Conservation (phyloP, 176 grass and related monocot species). For the Eleusine indica region DNA sequence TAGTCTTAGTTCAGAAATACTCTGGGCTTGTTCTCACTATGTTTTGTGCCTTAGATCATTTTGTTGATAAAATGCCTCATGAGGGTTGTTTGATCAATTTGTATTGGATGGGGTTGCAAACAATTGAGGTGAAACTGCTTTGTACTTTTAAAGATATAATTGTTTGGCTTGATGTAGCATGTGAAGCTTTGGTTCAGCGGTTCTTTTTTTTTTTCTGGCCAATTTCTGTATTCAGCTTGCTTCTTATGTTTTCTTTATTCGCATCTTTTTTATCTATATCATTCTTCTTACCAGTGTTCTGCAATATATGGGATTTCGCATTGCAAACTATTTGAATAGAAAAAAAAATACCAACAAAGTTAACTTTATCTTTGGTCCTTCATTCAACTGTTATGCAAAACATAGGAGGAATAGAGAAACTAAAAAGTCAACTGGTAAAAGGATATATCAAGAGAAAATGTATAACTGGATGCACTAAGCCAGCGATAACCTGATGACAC, state of each 20-base stretch:
- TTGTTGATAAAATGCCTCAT: conserved; percentile 27
- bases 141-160: conserved; percentile 19
- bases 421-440: too few species aligned
- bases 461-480: too few species aligned
- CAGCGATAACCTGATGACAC: too few species aligned
- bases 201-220: not conserved
- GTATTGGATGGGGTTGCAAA: not conserved
- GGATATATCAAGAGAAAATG: too few species aligned
- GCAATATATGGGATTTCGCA: not conserved
- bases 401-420: conserved; percentile 73
- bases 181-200: not conserved
- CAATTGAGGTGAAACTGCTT: not conserved
- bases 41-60: conserved; percentile 15
- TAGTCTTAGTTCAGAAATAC: not conserved
- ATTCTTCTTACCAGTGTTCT: not conserved
- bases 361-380: conserved; percentile 48
- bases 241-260: not conserved
- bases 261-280: not conserved
- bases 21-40: not conserved
- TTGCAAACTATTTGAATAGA: conserved; percentile 14
- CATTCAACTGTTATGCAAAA: conserved; percentile 77
- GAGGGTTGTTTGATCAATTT: not conserved
- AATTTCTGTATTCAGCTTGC: not conserved
- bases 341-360: conserved; percentile 34
- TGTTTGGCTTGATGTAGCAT: not conserved